These are phyloP conservation scores for Persicaria tinctoria DNA, from an alignment of 148 eudicot genomes.

Conservation along the genomic window DNA sequence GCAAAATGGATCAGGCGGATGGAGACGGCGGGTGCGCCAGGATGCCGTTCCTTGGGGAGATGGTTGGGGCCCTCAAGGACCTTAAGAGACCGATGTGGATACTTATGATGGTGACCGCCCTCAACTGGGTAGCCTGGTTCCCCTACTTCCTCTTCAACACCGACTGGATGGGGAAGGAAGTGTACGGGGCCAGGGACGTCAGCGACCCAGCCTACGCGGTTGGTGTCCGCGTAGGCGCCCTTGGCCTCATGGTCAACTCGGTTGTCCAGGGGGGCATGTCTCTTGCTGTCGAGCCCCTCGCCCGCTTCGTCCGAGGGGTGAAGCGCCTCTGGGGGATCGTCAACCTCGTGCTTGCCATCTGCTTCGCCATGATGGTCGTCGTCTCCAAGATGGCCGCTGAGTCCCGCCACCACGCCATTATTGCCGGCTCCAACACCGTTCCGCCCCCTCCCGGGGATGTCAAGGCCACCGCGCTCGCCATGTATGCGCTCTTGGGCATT, in stretches of 20 bases:
- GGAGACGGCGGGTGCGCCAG: slow-evolving; percentile 23
- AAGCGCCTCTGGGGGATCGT: slow-evolving; percentile 54
- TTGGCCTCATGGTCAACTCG: slow-evolving; percentile 59
- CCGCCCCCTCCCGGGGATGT: slow-evolving; percentile 37
- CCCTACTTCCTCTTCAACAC: slow-evolving; percentile 58
- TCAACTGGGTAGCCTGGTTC: slow-evolving; percentile 33
- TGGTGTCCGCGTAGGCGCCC: slow-evolving; percentile 60
- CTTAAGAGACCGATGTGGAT: slow-evolving; percentile 49
- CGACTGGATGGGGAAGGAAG: slow-evolving; percentile 72
- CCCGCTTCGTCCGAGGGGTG: slow-evolving; percentile 15
- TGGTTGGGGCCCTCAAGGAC: slow-evolving; percentile 47
- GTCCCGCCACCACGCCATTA: neutral
- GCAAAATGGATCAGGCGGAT: neutral
- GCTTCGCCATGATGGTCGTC: slow-evolving; percentile 6
- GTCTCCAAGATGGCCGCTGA: slow-evolving; percentile 2
- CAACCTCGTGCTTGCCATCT: slow-evolving; percentile 3
- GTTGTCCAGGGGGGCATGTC: slow-evolving; percentile 49
- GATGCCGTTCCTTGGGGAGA: slow-evolving; percentile 41
- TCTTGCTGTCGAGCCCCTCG: slow-evolving; percentile 23
- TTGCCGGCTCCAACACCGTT: slow-evolving; percentile 5
- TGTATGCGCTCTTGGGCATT: slow-evolving; percentile 51
- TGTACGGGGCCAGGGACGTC: slow-evolving; percentile 49
- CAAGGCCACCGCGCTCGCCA: slow-evolving; percentile 36
- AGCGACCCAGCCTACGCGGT: slow-evolving; percentile 32
- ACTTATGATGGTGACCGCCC: slow-evolving; percentile 37